phyloP scores from a whole-genome alignment of 306 rosid genomes.

The Albizia julibrissin region DNA sequence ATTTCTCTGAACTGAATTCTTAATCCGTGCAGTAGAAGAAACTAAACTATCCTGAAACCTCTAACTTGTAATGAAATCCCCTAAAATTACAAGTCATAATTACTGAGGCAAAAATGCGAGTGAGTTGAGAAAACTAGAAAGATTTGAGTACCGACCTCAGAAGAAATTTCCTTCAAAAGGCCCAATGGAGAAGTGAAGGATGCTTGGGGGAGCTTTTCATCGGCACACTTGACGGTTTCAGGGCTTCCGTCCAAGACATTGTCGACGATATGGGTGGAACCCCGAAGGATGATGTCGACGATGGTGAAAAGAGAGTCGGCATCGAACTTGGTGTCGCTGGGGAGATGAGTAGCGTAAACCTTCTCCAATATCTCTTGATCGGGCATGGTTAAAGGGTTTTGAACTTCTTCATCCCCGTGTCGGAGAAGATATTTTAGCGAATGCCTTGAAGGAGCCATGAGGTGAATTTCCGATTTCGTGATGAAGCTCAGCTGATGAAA shows the following conservation, averaged over 20 bases:
- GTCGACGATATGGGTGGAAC: constrained; percentile 36
- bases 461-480: background rate
- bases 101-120: background rate
- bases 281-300: constrained; percentile 35
- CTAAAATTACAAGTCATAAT: background rate
- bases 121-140: background rate
- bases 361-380: constrained; percentile 30
- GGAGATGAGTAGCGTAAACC: constrained; percentile 35
- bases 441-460: background rate
- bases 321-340: constrained; percentile 32
- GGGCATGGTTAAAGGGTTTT: constrained; percentile 26
- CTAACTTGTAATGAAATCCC: background rate
- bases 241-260: constrained; percentile 36
- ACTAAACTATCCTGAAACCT: background rate
- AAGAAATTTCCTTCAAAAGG: constrained; percentile 29
- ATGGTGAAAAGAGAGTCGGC: constrained; percentile 35
- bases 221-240: background rate
- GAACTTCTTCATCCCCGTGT: background rate
- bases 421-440: background rate
- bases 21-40: background rate
- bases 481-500: background rate
- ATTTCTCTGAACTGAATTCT: background rate
- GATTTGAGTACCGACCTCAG: constrained; percentile 16
- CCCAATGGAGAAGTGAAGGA: constrained; percentile 25
- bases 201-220: constrained; percentile 17